A percentile compares a stretch with the other conserved stretches of the same genome.
phyloP scores from a whole-genome alignment of 2,329 filamentous ascomycete genomes.

The Cytospora paraplurivora region DNA sequence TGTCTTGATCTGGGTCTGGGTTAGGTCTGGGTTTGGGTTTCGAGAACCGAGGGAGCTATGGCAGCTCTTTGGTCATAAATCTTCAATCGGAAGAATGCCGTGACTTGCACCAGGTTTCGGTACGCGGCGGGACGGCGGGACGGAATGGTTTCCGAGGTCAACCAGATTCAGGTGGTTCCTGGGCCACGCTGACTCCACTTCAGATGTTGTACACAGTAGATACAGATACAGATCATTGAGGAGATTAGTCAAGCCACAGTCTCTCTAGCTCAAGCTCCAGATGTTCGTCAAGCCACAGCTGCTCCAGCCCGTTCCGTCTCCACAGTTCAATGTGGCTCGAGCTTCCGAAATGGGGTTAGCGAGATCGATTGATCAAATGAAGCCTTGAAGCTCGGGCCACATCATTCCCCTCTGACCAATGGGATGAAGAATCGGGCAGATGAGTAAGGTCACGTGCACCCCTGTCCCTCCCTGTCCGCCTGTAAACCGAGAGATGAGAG shows the following conservation, averaged over 20 bases:
- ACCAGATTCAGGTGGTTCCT: neutral
- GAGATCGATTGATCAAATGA: neutral
- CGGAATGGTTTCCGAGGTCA: constrained; percentile 4
- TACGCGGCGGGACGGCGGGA: constrained; percentile 7
- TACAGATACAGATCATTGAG: neutral
- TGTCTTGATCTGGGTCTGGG: neutral
- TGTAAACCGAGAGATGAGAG: neutral
- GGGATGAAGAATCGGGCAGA: neutral
- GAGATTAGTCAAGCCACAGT: neutral
- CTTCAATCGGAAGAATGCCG: neutral
- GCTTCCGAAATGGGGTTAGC: neutral
- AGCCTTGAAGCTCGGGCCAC: neutral
- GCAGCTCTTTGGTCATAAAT: neutral
- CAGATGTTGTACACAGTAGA: neutral
- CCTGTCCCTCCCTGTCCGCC: neutral
- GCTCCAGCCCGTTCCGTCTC: neutral
- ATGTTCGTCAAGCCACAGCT: neutral
- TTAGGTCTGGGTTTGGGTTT: neutral
- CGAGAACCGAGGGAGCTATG: constrained; percentile 10
- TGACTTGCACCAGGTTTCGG: neutral
- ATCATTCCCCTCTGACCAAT: neutral
- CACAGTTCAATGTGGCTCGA: neutral
- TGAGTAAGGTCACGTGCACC: neutral
- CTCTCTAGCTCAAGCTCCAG: neutral
- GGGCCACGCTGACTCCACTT: neutral